Conservation (phyloP, 768 basidiomycete genomes). For the Candolleomyces efflorescens region DNA sequence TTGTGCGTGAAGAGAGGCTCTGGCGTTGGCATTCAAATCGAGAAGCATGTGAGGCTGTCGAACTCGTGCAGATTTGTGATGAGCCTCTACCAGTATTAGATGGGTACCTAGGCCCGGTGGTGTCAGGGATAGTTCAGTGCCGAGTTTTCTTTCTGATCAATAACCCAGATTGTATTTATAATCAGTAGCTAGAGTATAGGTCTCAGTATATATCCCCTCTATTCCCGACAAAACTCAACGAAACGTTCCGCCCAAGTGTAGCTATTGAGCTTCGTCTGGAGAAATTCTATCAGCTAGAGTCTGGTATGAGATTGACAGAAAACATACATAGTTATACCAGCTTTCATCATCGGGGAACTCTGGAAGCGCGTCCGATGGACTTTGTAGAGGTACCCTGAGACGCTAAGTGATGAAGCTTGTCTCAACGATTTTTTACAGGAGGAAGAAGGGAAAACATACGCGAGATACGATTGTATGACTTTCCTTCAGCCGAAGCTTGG, state of each 20-base stretch:
- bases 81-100: neutral
- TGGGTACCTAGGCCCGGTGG: too few relatives aligned
- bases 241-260: neutral
- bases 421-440: neutral
- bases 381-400: conserved; percentile 17
- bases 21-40: neutral
- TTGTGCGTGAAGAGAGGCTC: neutral
- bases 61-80: neutral
- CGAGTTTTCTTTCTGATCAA: too few relatives aligned
- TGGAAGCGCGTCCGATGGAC: conserved; percentile 21
- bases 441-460: neutral
- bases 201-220: too few relatives aligned
- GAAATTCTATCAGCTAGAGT: neutral
- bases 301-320: neutral
- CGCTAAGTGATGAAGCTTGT: conserved; percentile 18
- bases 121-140: too few relatives aligned
- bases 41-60: neutral
- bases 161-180: too few relatives aligned
- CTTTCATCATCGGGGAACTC: conserved; percentile 25
- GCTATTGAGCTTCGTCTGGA: neutral
- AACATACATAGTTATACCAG: conserved; percentile 27
- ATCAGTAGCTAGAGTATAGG: too few relatives aligned
- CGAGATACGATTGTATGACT: conserved; percentile 26
- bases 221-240: neutral
- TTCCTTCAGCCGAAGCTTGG: conserved; percentile 15